These are phyloP conservation scores for Ustilaginoidea virens DNA, from an alignment of 2,329 filamentous ascomycete species.

Conservation along the genomic window DNA sequence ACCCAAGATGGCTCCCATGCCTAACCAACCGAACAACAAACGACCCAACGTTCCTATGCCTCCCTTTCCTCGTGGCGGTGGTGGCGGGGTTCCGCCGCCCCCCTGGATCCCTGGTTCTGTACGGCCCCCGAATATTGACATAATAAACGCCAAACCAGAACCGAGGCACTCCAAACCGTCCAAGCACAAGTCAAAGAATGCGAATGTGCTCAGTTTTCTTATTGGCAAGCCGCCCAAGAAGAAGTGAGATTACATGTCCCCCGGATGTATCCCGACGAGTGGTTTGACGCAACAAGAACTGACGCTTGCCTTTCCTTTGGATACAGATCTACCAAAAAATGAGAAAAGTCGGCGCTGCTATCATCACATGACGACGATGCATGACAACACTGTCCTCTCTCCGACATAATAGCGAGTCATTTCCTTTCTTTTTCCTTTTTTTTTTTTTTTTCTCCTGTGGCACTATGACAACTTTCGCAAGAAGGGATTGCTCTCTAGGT, in stretches of 20 bases:
- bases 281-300: not conserved
- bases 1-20: slow-evolving; percentile 4
- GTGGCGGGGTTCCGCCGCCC: slow-evolving; percentile 5
- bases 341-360: not conserved
- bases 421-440: slow-evolving; percentile 2
- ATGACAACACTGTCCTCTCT: slow-evolving; percentile 5
- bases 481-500: slow-evolving; percentile 1
- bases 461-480: no score
- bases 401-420: slow-evolving; percentile 7
- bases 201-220: slow-evolving; percentile 8
- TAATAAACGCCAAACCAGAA: slow-evolving; percentile 7
- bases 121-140: slow-evolving; percentile 7
- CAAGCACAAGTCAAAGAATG: slow-evolving; percentile 7
- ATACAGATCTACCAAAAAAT: slow-evolving; percentile 8
- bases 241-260: slow-evolving; percentile 7
- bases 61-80: no score
- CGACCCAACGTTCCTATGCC: no score
- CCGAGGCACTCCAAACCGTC: slow-evolving; percentile 5
- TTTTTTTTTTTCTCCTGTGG: no score
- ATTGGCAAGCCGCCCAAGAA: slow-evolving; percentile 9
- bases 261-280: not conserved
- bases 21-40: slow-evolving; percentile 2
- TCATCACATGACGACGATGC: slow-evolving; percentile 4
- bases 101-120: slow-evolving; percentile 4
- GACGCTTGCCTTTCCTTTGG: not conserved